Evolutionary conservation across 306 rosid genomes (phyloP).

Genomic region (Boehmeria nivea): DNA sequence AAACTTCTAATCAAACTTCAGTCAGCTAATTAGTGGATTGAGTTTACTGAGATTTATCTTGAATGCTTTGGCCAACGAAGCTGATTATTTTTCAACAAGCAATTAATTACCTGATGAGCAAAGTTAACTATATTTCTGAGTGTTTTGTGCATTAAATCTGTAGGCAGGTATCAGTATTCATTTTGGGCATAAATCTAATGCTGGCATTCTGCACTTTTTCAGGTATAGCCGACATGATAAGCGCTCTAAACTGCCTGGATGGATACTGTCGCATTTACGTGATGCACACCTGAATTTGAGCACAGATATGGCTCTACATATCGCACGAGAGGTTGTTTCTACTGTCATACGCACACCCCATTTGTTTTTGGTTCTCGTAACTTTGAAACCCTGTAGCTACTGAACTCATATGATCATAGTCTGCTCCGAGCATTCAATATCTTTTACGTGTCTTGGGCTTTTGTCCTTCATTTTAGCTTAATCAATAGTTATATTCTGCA

Average conservation of each 20-base stretch:
- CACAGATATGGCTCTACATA: slow-evolving; percentile 98
- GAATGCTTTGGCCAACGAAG: not conserved
- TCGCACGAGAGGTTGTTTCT: slow-evolving; percentile 74
- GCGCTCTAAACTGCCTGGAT: slow-evolving; percentile 88
- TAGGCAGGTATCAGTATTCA: not conserved
- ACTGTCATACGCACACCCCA: not conserved
- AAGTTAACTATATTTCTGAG: not conserved
- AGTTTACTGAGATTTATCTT: too few relatives aligned
- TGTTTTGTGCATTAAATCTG: too few relatives aligned
- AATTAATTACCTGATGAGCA: not conserved
- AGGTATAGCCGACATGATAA: slow-evolving; percentile 98
- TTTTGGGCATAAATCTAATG: not conserved
- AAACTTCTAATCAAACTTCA: too few relatives aligned
- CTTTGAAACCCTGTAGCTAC: too few relatives aligned
- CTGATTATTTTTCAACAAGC: too few relatives aligned
- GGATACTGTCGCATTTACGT: slow-evolving; percentile 88
- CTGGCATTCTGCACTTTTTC: slow-evolving; percentile 25
- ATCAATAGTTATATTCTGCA: too few relatives aligned
- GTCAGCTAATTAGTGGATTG: too few relatives aligned
- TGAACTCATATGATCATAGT: too few relatives aligned
- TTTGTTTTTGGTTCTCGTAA: too few relatives aligned
- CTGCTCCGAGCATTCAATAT: too few relatives aligned
- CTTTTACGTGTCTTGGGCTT: too few relatives aligned
- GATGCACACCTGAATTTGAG: slow-evolving; percentile 94
- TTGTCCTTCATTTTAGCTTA: too few relatives aligned